Evolutionary conservation across 139 green algal genomes (phyloP).

Genomic region (Deuterostichococcus epilithicus): DNA sequence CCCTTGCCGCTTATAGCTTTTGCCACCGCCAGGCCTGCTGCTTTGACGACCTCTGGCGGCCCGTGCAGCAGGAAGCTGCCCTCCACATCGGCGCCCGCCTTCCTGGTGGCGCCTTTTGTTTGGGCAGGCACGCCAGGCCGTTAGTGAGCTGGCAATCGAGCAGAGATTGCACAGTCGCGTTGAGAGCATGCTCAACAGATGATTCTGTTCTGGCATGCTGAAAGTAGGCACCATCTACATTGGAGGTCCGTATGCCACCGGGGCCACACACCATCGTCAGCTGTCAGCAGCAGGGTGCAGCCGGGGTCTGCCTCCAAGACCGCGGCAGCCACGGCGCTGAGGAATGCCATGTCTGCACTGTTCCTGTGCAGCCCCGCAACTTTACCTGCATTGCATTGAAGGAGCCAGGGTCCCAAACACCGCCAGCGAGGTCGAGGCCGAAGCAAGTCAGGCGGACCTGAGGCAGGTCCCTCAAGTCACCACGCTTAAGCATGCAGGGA

Average conservation of each 20-base stretch:
- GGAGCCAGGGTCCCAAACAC: too few species aligned
- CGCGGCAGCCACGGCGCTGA: constrained; percentile 5
- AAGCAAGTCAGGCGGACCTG: too few species aligned
- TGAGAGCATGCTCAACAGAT: too few species aligned
- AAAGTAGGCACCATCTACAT: too few species aligned
- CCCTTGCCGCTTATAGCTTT: constrained; percentile 5
- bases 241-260: too few species aligned
- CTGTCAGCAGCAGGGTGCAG: constrained; percentile 5
- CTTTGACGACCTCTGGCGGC: constrained; percentile 4
- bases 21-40: not conserved
- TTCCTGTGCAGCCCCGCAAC: constrained; percentile 9
- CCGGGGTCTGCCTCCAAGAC: not conserved
- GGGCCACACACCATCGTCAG: not conserved
- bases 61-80: not conserved
- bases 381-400: constrained; percentile 13
- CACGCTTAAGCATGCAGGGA: too few species aligned
- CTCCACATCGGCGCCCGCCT: not conserved
- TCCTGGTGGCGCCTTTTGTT: not conserved
- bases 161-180: too few species aligned
- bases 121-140: too few species aligned
- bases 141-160: too few species aligned
- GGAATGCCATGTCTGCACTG: constrained; percentile 9
- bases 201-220: too few species aligned
- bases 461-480: too few species aligned
- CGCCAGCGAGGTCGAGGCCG: too few species aligned